Evolutionary conservation across 257 asterid species (phyloP).

Genomic region (Sherardia arvensis): DNA sequence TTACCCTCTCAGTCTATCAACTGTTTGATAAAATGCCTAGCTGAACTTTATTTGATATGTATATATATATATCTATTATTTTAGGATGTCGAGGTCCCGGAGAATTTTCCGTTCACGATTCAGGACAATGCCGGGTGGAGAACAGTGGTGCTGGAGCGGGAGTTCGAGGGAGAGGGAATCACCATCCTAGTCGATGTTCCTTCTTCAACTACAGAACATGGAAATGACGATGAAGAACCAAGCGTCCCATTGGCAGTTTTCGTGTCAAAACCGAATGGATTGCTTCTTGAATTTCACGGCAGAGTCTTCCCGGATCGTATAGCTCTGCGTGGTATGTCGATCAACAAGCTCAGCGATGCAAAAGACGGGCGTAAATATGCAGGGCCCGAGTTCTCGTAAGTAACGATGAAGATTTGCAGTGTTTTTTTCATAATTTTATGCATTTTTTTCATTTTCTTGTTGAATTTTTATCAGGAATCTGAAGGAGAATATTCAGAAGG

Average conservation of each 20-base stretch:
- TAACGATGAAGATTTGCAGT: background rate
- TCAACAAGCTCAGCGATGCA: background rate
- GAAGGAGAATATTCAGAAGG: background rate
- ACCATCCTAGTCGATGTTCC: slow-evolving; percentile 52
- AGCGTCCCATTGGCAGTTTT: slow-evolving; percentile 7
- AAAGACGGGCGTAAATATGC: slow-evolving; percentile 1
- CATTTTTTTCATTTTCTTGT: background rate
- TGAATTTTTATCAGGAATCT: background rate
- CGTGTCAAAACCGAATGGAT: slow-evolving; percentile 15
- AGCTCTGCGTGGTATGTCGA: slow-evolving; percentile 2
- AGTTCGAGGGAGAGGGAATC: slow-evolving; percentile 41
- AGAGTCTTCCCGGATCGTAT: slow-evolving; percentile 14
- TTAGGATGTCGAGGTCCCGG: slow-evolving; percentile 47
- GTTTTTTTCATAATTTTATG: background rate
- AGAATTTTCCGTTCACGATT: slow-evolving; percentile 46
- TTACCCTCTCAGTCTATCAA: background rate
- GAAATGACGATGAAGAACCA: slow-evolving; percentile 10
- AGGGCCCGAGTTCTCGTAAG: slow-evolving; percentile 10
- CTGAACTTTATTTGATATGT: background rate
- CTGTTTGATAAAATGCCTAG: background rate
- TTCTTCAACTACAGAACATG: slow-evolving; percentile 11
- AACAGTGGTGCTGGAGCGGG: slow-evolving; percentile 40
- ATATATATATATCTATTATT: background rate
- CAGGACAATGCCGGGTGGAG: slow-evolving; percentile 48
- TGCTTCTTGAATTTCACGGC: slow-evolving; percentile 15